Evolutionary conservation across 139 green algal species (phyloP).

Genomic region (Pycnococcus provasolii): DNA sequence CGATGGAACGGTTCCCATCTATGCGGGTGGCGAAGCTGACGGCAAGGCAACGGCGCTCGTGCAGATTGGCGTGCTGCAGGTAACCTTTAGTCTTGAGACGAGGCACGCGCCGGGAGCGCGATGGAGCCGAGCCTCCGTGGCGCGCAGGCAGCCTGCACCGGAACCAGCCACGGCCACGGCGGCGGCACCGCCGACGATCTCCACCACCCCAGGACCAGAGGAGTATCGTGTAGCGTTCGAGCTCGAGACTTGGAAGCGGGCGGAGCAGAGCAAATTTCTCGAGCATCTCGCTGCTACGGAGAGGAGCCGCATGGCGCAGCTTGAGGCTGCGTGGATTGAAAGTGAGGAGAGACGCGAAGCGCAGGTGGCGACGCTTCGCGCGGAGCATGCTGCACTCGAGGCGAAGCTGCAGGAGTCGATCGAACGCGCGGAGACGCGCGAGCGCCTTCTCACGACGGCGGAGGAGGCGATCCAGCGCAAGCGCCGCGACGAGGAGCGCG

Average conservation of each 20-base stretch:
- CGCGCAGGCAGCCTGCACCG: too few relatives aligned
- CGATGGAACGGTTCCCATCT: too few relatives aligned
- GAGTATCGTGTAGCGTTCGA: slow-evolving; percentile 48
- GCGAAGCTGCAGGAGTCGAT: slow-evolving; percentile 34
- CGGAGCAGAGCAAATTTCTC: slow-evolving; percentile 38
- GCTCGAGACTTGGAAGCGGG: slow-evolving; percentile 48
- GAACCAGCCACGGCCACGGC: too few relatives aligned
- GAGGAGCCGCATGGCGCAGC: slow-evolving; percentile 40
- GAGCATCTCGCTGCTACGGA: slow-evolving; percentile 40
- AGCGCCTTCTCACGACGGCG: slow-evolving; percentile 34
- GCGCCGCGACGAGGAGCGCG: slow-evolving; percentile 42
- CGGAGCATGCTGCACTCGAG: slow-evolving; percentile 35
- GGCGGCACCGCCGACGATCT: too few relatives aligned
- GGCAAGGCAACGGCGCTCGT: too few relatives aligned
- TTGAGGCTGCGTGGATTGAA: slow-evolving; percentile 51
- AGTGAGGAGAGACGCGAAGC: slow-evolving; percentile 35
- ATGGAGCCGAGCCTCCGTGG: too few relatives aligned
- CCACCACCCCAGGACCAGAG: not conserved
- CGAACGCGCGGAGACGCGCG: slow-evolving; percentile 35
- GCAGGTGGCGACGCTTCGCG: slow-evolving; percentile 27
- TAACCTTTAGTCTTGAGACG: too few relatives aligned
- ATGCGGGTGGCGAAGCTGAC: too few relatives aligned
- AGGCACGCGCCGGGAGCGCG: too few relatives aligned
- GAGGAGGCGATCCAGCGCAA: slow-evolving; percentile 34
- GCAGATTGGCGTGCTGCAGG: too few relatives aligned